These are phyloP conservation scores for Macrolepiota dolichaula DNA, from an alignment of 768 basidiomycete species.

Conservation along the genomic window DNA sequence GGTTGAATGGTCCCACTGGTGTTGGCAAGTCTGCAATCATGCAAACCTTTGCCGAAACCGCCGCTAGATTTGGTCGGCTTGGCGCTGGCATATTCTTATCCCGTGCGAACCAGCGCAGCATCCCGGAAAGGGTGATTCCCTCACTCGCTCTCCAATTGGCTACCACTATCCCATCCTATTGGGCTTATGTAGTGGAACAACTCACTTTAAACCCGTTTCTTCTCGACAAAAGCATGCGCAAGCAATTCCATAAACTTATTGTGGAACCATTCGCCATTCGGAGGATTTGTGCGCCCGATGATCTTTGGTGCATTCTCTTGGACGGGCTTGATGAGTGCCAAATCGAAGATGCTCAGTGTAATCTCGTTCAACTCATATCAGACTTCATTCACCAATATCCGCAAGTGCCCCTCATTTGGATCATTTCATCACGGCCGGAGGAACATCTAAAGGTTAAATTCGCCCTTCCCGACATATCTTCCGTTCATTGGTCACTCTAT, in stretches of 20 bases:
- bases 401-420: constrained; percentile 16
- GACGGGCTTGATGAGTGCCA: constrained; percentile 28
- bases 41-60: constrained; percentile 25
- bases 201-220: constrained; percentile 2
- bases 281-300: neutral
- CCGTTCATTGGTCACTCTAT: neutral
- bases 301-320: constrained; percentile 14
- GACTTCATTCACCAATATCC: neutral
- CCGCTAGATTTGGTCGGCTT: neutral
- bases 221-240: constrained; percentile 3
- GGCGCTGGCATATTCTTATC: constrained; percentile 21
- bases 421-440: constrained; percentile 25
- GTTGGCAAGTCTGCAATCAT: constrained; percentile 25
- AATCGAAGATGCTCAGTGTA: constrained; percentile 3
- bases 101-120: neutral
- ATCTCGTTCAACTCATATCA: constrained; percentile 12
- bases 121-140: constrained; percentile 12
- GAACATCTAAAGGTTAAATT: neutral
- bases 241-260: constrained; percentile 14
- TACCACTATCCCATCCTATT: neutral
- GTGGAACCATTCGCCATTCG: constrained; percentile 10
- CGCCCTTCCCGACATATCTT: neutral
- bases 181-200: neutral
- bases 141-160: constrained; percentile 21
- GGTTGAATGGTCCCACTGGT: constrained; percentile 23